Percentiles rank a stretch among this genome's conserved stretches.
These are phyloP conservation scores for Penicillium samsonianum DNA, from an alignment of 495 filamentous ascomycete genomes.

Conservation along the genomic window DNA sequence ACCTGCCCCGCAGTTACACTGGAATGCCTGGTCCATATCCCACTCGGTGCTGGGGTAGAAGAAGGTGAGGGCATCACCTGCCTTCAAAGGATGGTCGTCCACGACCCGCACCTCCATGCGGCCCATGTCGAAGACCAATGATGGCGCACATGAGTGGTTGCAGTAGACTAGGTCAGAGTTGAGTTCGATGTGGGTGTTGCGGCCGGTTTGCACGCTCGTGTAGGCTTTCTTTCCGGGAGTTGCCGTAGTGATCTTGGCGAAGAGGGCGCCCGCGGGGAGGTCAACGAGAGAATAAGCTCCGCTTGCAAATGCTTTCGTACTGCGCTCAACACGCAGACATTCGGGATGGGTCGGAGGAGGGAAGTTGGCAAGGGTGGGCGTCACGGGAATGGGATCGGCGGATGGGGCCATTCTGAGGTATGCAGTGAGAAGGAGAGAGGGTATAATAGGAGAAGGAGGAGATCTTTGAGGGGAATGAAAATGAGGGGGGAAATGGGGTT, in stretches of 20 bases:
- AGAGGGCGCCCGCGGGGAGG: constrained; percentile 62
- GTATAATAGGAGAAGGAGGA: neutral
- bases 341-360: constrained; percentile 40
- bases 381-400: constrained; percentile 18
- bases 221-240: constrained; percentile 65
- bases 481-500: neutral
- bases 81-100: constrained; percentile 52
- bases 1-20: constrained; percentile 59
- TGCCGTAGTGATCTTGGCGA: constrained; percentile 52
- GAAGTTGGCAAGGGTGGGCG: constrained; percentile 12
- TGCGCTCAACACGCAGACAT: constrained; percentile 38
- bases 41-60: constrained; percentile 81
- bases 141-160: constrained; percentile 73
- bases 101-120: constrained; percentile 61
- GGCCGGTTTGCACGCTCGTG: constrained; percentile 66
- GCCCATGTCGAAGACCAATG: constrained; percentile 69
- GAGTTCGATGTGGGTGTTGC: constrained; percentile 65
- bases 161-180: constrained; percentile 75
- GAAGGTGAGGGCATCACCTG: constrained; percentile 69
- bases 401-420: constrained; percentile 24
- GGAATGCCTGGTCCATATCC: constrained; percentile 72
- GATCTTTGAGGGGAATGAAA: neutral
- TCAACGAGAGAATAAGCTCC: constrained; percentile 61
- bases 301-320: constrained; percentile 54
- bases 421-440: neutral